Base-by-base conservation (phyloP, 768 basidiomycete species). In the Tulasnella sp. region DNA sequence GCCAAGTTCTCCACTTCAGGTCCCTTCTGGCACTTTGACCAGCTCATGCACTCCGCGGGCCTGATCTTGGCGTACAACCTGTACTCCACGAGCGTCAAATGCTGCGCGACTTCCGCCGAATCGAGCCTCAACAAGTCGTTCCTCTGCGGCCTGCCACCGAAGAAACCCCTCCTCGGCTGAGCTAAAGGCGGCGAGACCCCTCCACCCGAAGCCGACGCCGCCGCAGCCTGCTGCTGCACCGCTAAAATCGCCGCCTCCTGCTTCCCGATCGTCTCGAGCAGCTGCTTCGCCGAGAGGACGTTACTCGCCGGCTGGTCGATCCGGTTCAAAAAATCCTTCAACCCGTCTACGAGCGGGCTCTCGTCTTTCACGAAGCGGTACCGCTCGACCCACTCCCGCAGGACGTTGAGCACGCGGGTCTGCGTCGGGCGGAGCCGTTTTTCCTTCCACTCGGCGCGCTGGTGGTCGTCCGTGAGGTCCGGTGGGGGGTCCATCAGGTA, bases 11-110 rank as follows among this genome's bases (percentile, higher is more conserved):
- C 81, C 34, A 84, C 82, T 2, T 76, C 74, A 37, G 80, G 74
- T 37, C 82, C 82, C 12, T 77, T 81, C 34, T 79, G 78, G 32
- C 68, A 68, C 72, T 83, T 85, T 5, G 83, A 79, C 79, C 91
- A 91, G 6, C 79, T 79, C 35, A 96, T 81, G 78, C 91, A 96
- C 76, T 95, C 92, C 47, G 86, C 86, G 7, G 87, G 84, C 9
- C 86, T 85, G 71, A 95, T 86, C 77, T 86, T 87, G 73, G 82
- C 80, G 79, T 94, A 96, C 6, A 89, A 81, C 41, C 83, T 80
- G 71, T 84, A 87, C 78, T 95, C 92, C 74, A 88, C 82, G 62
- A 95, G 80, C n/a, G 89, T 88, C 59, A 96, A 82, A 76, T 95
- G 93, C 52, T 93, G 87, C 0, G 93, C 93, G 39, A 96, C 77